These are phyloP conservation scores for Sugiyamaella chiloensis DNA, from an alignment of 805 yeast genomes.

Conservation along the genomic window DNA sequence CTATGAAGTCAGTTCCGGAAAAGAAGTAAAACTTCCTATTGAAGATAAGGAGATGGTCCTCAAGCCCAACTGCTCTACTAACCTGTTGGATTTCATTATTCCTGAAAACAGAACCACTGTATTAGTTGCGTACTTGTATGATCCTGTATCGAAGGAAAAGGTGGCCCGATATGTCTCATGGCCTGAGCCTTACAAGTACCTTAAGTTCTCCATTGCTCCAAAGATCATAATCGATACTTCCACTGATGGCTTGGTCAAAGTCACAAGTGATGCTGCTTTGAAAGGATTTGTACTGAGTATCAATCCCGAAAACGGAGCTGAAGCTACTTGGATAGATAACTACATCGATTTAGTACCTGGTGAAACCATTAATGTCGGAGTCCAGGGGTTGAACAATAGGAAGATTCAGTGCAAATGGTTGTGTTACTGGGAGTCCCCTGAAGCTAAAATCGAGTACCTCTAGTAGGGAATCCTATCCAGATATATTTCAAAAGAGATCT, in stretches of 20 bases:
- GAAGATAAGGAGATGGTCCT: not conserved
- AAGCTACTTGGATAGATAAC: constrained; percentile 7
- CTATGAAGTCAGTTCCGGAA: not conserved
- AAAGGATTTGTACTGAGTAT: constrained; percentile 6
- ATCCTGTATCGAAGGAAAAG: constrained; percentile 28
- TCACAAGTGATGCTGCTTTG: constrained; percentile 5
- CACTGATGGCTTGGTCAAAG: not conserved
- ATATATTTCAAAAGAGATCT: no score
- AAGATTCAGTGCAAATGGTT: constrained; percentile 1
- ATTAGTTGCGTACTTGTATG: constrained; percentile 11
- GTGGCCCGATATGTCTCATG: constrained; percentile 36
- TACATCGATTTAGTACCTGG: constrained; percentile 11
- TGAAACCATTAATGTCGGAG: not conserved
- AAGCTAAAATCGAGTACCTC: no score
- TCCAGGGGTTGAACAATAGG: not conserved
- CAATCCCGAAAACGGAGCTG: constrained; percentile 1
- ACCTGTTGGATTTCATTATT: not conserved
- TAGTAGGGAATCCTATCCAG: no score
- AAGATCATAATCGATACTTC: not conserved
- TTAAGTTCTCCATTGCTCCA: constrained; percentile 30
- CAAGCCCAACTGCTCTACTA: not conserved
- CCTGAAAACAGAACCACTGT: not conserved
- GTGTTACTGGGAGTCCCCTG: constrained; percentile 1
- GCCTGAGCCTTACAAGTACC: constrained; percentile 47
- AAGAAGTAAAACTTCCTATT: not conserved